Base-by-base conservation (phyloP, 2,329 filamentous ascomycete genomes). In the Grosmannia serpens region DNA sequence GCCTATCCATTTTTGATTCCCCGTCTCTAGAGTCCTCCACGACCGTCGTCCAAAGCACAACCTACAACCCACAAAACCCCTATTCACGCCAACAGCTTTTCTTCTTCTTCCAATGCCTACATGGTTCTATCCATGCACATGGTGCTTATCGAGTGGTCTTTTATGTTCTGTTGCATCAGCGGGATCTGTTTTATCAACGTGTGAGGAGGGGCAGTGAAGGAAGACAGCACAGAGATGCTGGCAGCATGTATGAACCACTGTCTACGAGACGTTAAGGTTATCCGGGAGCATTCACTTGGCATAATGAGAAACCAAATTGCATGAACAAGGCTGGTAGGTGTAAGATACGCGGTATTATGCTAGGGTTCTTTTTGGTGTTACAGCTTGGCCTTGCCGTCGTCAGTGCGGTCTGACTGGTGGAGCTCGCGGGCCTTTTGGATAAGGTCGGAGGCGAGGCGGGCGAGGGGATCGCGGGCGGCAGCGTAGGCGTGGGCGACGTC, bases 401-500 rank as follows among this genome's bases (percentile, higher is more conserved):
- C 53, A 29, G 56, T 5, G 17, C 15, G 20, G 41, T 6, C 58
- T 9, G 22, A 31, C n/a, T 29, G 55, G 50, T 57, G 35, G 44
- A 58, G 47, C 33, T 53, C 51, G 22, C 52, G 57, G 11, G 72
- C 71, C 61, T 68, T 71, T 70, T 76, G 77, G 59, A 91, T 85
- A 65, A 90, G 73, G 59, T 79, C 76, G 89, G 91, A 96, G 7
- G 90, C 89, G 65, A 87, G 78, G 71, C 89, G 79, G 0, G 87
- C 91, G 75, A 92, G 82, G 26, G 88, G 85, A 52, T 75, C 78
- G 73, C 88, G 85, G 70, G 83, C 81, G 58, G 74, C 75, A 0
- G 80, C 90, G 71, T 95, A 89, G 49, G 84, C 79, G 65, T 78
- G 81, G 8, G 94, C 94, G 69, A 87, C 82, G 59, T 83, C 87